phyloP scores from a whole-genome alignment of 2,329 filamentous ascomycete genomes.

The Biscogniauxia sp. region DNA sequence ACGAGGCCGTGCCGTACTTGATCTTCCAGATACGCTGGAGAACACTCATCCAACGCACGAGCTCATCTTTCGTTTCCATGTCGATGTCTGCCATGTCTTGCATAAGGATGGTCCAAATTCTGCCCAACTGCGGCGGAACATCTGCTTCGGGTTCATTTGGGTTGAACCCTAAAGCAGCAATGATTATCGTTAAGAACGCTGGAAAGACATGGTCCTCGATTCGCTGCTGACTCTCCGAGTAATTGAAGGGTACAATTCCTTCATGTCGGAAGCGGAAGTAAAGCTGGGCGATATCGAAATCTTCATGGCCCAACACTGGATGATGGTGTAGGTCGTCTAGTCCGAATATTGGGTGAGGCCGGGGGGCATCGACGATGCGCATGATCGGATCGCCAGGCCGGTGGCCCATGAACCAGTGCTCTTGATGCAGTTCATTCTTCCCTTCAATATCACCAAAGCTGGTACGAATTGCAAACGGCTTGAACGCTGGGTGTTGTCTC shows the following conservation, averaged over 20 bases:
- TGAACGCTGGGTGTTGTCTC: background rate
- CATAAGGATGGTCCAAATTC: background rate
- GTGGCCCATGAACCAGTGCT: constrained; percentile 13
- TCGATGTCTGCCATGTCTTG: background rate
- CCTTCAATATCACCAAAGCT: constrained; percentile 4
- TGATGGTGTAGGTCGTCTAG: background rate
- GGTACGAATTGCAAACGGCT: background rate
- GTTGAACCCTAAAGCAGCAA: constrained; percentile 8
- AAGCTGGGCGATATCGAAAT: background rate
- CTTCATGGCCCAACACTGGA: background rate
- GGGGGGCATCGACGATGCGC: constrained; percentile 1
- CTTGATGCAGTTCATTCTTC: background rate
- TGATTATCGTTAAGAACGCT: constrained; percentile 7
- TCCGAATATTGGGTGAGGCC: background rate
- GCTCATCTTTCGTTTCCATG: background rate
- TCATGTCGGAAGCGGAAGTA: constrained; percentile 3
- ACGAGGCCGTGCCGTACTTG: background rate
- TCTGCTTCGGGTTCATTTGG: background rate
- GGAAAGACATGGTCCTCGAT: constrained; percentile 5
- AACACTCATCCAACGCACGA: background rate
- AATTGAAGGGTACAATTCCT: constrained; percentile 16
- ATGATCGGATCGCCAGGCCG: constrained; percentile 13
- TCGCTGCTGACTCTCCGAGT: constrained; percentile 1
- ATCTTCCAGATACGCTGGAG: background rate
- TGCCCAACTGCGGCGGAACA: background rate